Base-by-base conservation (phyloP, 805 yeast species). In the Kodamaea lidongshanica region DNA sequence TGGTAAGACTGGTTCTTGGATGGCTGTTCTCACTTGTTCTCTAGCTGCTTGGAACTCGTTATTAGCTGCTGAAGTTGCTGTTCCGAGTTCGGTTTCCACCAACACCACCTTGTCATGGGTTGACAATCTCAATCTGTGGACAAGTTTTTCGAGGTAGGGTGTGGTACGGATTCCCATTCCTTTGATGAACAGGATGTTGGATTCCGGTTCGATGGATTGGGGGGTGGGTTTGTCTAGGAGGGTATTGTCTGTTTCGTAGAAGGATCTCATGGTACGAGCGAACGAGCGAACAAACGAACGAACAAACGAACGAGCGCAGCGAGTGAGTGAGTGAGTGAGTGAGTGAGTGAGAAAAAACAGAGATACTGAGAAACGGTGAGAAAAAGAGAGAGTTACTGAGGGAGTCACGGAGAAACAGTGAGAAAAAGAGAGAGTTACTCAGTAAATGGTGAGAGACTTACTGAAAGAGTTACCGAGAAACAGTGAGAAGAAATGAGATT, bases 1-100 rank as follows among this genome's bases (percentile, higher is more conserved):
- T 12, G 84, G 84, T 34, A 78, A 61, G 4, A 74, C 54, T 5
- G 77, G 75, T 39, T 74, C 81, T 30, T 52, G 60, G 12, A 74
- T 59, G 17, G 64, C 31, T 5, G 56, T 38, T 14, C 57, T 39
- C 28, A 65, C 53, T 27, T 50, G 52, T n/a, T 35, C 32, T 19
- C 49, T 42, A 4, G 70, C 33, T 12, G 45, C 44, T 14, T 44
- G 34, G 22, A 52, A 35, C 42, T 74, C 79, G 37, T 73, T 70
- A 14, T 40, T 34, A n/a, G 59, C 38, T 1, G 77, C 74, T 6
- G 74, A 56, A 23, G 52, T 58, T 36, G 66, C 70, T 9, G 72
- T 71, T 6, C 50, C 32, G 20, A 59, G 42, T 46, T 72, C 78
- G 14, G 74, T 72, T 11, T 45, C 56, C 14, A 47, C 32, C 2